Evolutionary conservation across 805 yeast genomes (phyloP).

Genomic region (fission yeast (Schizosaccharomyces pombe)): DNA sequence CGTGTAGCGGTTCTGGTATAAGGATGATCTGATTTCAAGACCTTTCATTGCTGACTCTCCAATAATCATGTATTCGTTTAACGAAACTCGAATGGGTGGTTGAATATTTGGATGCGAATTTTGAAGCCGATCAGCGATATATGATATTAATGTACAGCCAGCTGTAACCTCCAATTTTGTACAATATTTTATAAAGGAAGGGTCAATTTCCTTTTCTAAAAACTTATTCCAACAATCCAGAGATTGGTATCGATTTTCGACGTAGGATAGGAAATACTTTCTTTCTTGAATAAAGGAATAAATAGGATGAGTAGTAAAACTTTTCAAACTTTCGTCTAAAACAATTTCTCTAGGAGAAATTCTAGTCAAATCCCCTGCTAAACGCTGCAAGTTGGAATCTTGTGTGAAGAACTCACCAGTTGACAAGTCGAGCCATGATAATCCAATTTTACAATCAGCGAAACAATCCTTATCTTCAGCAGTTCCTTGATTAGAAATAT

Average conservation of each 20-base stretch:
- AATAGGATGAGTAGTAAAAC: slow-evolving; percentile 3
- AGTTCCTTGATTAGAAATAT: too few species aligned
- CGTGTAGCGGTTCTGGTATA: slow-evolving; percentile 10
- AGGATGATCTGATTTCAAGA: slow-evolving; percentile 11
- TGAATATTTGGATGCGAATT: slow-evolving; percentile 37
- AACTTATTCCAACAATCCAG: neutral
- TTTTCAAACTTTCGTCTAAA: slow-evolving; percentile 14
- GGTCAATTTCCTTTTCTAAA: slow-evolving; percentile 5
- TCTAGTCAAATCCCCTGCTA: slow-evolving; percentile 51
- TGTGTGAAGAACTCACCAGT: slow-evolving; percentile 60
- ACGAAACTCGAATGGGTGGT: slow-evolving; percentile 35
- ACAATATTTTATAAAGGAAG: slow-evolving; percentile 14
- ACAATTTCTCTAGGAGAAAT: slow-evolving; percentile 64
- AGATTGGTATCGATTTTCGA: neutral
- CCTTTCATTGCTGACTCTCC: slow-evolving; percentile 62
- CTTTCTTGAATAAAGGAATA: slow-evolving; percentile 7
- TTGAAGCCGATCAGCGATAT: slow-evolving; percentile 52
- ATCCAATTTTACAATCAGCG: slow-evolving; percentile 29
- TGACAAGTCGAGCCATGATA: slow-evolving; percentile 76
- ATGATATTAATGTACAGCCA: slow-evolving; percentile 38
- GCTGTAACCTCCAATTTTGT: slow-evolving; percentile 32
- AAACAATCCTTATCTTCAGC: too few species aligned
- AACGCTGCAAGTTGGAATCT: slow-evolving; percentile 31
- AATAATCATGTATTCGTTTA: slow-evolving; percentile 39
- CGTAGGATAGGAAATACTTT: neutral